phyloP scores from a whole-genome alignment of 148 eudicot species.

The Fagopyrum homotropicum region DNA sequence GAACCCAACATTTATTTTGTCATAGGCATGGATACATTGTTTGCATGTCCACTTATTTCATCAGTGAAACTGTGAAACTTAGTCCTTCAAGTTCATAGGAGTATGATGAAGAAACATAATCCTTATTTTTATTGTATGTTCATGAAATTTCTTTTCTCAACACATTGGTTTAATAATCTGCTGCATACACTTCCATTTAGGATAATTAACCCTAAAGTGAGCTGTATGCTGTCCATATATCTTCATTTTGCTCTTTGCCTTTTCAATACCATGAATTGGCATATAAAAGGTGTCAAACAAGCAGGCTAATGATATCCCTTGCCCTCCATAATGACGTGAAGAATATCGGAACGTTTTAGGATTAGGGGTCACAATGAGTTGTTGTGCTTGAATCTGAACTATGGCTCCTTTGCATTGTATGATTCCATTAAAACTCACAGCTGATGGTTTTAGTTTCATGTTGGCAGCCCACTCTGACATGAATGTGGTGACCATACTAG shows the following conservation, averaged over 20 bases:
- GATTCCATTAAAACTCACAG: not conserved
- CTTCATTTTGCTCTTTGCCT: not conserved
- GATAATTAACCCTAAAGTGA: not conserved
- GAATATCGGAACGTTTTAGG: not conserved
- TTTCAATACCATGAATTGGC: not conserved
- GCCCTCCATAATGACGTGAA: not conserved
- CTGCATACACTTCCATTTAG: not conserved
- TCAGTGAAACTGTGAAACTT: not conserved
- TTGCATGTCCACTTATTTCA: slow-evolving; percentile 1
- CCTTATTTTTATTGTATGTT: not conserved
- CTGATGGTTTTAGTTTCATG: slow-evolving; percentile 4
- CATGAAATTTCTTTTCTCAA: not conserved
- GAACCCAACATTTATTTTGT: not conserved
- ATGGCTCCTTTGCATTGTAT: not conserved
- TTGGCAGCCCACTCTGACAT: slow-evolving; percentile 91
- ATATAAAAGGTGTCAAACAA: not conserved
- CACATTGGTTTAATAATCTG: not conserved
- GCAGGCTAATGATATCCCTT: not conserved
- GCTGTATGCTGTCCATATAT: not conserved
- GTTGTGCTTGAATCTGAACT: not conserved
- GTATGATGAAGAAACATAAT: not conserved
- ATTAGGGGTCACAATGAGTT: not conserved
- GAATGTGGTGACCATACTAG: slow-evolving; percentile 91
- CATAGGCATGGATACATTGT: not conserved
- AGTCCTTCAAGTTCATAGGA: not conserved